Base-by-base conservation (phyloP, 208 protist genomes). In the Wallacemonas sp. region DNA sequence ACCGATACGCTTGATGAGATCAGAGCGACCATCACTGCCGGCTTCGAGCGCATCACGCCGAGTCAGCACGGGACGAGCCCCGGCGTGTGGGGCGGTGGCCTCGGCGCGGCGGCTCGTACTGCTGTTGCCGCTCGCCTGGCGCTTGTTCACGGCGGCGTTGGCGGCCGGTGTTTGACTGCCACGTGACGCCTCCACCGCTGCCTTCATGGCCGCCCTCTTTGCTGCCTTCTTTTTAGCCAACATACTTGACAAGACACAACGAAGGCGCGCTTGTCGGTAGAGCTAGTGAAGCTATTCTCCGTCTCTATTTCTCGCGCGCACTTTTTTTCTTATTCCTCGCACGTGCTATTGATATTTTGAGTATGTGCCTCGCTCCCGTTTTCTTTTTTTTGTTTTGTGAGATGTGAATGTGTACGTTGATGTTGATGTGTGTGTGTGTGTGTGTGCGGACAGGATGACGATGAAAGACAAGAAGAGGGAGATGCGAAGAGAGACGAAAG, bases 181-280 rank as follows among this genome's bases (percentile, higher is more conserved):
- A 55, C 24, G 29, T 44, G 55, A 42, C 66, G 46, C 41, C 67
- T 13, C 59, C 58, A 58, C 42, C 26, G 48, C 63, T 17, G 37
- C 41, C 52, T 37, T 52, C 42, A 85, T 79, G 38, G 79, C 79
- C 27, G 68, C 58, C 68, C 66, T 68, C 71, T 76, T 76, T 13
- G 74, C 68, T 0, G 77, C 74, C 71, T 78, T 82, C 57, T 89
- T 90, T 54, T 89, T 92, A 0, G 83, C 75, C 26, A 92, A 41
- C 88, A 94, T 93, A 8, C n/a, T n/a, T n/a, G n/a, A n/a, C n/a
- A n/a, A n/a, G n/a, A n/a, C n/a, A n/a, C n/a, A n/a, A n/a, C n/a
- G n/a, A n/a, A 27, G 33, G 19, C 41, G 50, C 2, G 24, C 24
- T 30, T 42, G 39, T 21, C 12, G n/a, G 12, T n/a, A n/a, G n/a